These are phyloP conservation scores for Nothophoma quercina DNA, from an alignment of 2,329 filamentous ascomycete genomes.

Conservation along the genomic window DNA sequence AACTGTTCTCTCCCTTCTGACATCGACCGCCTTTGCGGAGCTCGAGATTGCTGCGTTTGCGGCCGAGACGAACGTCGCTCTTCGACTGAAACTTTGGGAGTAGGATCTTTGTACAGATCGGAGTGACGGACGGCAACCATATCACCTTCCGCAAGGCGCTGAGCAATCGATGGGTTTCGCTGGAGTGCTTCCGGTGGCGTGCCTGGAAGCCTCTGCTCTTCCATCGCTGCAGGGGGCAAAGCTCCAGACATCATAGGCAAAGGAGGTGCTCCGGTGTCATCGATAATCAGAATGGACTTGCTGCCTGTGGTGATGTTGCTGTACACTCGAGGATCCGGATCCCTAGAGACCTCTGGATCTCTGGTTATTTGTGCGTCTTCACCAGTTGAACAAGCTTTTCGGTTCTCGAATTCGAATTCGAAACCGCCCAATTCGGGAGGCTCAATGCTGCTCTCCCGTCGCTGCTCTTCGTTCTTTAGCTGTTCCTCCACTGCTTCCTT, in stretches of 20 bases:
- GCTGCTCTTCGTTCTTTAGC: constrained; percentile 40
- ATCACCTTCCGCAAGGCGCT: constrained; percentile 19
- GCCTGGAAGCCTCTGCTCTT: constrained; percentile 6
- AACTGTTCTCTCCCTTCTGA: constrained; percentile 43
- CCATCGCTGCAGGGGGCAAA: constrained; percentile 36
- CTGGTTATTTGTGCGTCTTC: constrained; percentile 19
- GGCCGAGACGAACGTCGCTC: constrained; percentile 30
- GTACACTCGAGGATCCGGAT: constrained; percentile 49
- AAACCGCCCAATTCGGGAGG: constrained; percentile 41
- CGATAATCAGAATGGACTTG: constrained; percentile 88
- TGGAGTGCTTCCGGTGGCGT: constrained; percentile 12
- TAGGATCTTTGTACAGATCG: constrained; percentile 29
- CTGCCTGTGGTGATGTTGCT: constrained; percentile 78
- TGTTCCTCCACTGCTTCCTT: constrained; percentile 76
- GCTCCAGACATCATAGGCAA: constrained; percentile 63
- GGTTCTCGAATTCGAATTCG: constrained; percentile 47
- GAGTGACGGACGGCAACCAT: constrained; percentile 25
- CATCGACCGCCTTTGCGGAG: constrained; percentile 35
- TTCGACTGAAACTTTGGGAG: constrained; percentile 17
- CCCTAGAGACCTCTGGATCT: constrained; percentile 22
- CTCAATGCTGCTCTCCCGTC: constrained; percentile 22
- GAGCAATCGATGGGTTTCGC: constrained; percentile 29
- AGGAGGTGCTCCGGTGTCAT: constrained; percentile 67
- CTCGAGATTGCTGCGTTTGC: constrained; percentile 27
- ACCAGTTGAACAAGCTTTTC: constrained; percentile 18